These are phyloP conservation scores for Maudiozyma bulderi DNA, from an alignment of 805 yeast species.

Conservation along the genomic window DNA sequence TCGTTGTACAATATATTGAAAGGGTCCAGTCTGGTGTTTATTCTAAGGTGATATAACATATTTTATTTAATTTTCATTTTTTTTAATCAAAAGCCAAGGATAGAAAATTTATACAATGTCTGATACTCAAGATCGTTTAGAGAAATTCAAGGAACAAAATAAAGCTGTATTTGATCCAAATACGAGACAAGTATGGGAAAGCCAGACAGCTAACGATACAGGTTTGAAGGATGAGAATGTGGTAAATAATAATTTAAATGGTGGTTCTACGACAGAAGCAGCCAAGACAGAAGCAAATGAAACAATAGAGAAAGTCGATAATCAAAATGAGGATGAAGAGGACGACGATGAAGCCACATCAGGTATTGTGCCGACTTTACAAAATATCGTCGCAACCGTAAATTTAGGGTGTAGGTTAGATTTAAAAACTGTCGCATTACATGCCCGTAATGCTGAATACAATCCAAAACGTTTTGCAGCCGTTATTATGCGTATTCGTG, in stretches of 20 bases:
- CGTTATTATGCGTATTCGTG: constrained; percentile 97
- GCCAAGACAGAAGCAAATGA: constrained; percentile 15
- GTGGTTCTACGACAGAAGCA: neutral
- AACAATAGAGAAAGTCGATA: constrained; percentile 6
- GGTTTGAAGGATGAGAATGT: neutral
- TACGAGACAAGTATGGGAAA: constrained; percentile 32
- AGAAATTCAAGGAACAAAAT: constrained; percentile 29
- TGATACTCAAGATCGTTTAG: constrained; percentile 24
- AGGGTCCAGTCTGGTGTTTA: no score
- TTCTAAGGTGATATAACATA: no score
- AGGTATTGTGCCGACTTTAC: constrained; percentile 89
- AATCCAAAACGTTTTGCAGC: constrained; percentile 99
- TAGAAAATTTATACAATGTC: constrained; percentile 17
- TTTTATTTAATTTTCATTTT: neutral
- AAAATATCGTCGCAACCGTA: constrained; percentile 95
- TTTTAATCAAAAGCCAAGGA: neutral
- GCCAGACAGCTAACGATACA: constrained; percentile 13
- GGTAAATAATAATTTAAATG: neutral
- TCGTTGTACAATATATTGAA: no score
- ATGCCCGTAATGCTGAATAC: constrained; percentile 98
- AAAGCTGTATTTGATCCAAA: constrained; percentile 29
- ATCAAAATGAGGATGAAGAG: neutral
- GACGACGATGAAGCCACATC: constrained; percentile 69
- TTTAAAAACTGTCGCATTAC: constrained; percentile 92
- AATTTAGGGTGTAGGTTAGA: constrained; percentile 93